Conservation (phyloP, 2,329 filamentous ascomycete species). For the Ascochyta viciae-villosae region DNA sequence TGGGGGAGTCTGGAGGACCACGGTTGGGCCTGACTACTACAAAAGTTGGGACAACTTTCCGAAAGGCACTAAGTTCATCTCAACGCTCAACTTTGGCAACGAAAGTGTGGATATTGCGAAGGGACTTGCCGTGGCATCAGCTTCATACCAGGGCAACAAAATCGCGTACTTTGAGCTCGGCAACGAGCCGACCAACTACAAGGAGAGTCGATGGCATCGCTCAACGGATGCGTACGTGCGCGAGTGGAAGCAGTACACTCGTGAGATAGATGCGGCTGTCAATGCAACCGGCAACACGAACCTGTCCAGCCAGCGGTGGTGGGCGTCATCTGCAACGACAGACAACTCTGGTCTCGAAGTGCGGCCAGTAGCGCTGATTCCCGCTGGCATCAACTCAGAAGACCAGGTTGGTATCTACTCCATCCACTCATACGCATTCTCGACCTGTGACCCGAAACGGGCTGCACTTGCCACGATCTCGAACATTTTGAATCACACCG, state of each 20-base stretch:
- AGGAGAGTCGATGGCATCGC: slow-evolving; percentile 10
- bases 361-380: slow-evolving; percentile 18
- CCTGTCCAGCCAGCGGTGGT: slow-evolving; percentile 14
- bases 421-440: slow-evolving; percentile 18
- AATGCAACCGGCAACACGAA: slow-evolving; percentile 1
- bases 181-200: slow-evolving; percentile 20
- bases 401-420: slow-evolving; percentile 15
- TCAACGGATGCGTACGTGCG: slow-evolving; percentile 15
- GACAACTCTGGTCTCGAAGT: slow-evolving; percentile 18
- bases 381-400: slow-evolving; percentile 13
- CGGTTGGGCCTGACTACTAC: slow-evolving; percentile 16
- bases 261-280: slow-evolving; percentile 10
- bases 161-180: slow-evolving; percentile 18
- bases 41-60: slow-evolving; percentile 21
- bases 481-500: slow-evolving; percentile 24
- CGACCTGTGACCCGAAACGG: slow-evolving; percentile 12
- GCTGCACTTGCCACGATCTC: slow-evolving; percentile 12
- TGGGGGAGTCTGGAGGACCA: slow-evolving; percentile 20
- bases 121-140: slow-evolving; percentile 16
- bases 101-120: slow-evolving; percentile 15
- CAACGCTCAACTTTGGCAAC: slow-evolving; percentile 21
- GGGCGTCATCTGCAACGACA: slow-evolving; percentile 21
- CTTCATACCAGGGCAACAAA: slow-evolving; percentile 16
- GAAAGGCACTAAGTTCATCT: slow-evolving; percentile 16
- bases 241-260: slow-evolving; percentile 18